A percentile compares a stretch with the other conserved stretches of the same genome.
Conservation (phyloP, 805 yeast genomes). For the Candida hispaniensis region DNA sequence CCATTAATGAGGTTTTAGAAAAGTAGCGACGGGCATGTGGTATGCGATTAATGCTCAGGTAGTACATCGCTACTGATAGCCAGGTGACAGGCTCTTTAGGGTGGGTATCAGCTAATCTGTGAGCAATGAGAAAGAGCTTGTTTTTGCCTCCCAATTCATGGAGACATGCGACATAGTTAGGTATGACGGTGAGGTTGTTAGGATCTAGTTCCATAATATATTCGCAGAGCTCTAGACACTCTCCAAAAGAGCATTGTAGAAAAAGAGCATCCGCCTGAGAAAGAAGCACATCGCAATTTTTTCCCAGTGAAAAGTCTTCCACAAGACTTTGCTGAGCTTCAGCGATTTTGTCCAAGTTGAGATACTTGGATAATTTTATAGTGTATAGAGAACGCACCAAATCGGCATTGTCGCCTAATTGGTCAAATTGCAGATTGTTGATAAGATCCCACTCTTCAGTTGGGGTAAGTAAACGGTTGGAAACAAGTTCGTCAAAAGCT, state of each 20-base stretch:
- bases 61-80: conserved; percentile 88
- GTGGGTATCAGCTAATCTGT: conserved; percentile 72
- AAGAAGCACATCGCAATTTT: conserved; percentile 57
- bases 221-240: conserved; percentile 68
- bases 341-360: conserved; percentile 42
- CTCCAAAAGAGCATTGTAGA: conserved; percentile 66
- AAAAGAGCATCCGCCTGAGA: conserved; percentile 61
- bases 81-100: conserved; percentile 79
- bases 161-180: conserved; percentile 71
- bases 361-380: conserved; percentile 61
- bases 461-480: conserved; percentile 67
- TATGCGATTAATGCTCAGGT: conserved; percentile 59
- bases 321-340: conserved; percentile 56
- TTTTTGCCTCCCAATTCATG: conserved; percentile 78
- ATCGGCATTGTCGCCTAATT: conserved; percentile 69
- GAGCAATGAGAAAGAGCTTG: conserved; percentile 68
- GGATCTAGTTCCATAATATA: conserved; percentile 40
- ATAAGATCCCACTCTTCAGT: conserved; percentile 79
- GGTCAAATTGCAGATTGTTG: conserved; percentile 48
- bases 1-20: conserved; percentile 76
- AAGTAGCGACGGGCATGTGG: conserved; percentile 80
- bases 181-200: conserved; percentile 58
- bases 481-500: conserved; percentile 71
- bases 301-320: conserved; percentile 62
- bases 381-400: conserved; percentile 67